Evolutionary conservation across 176 grass and related monocot species (phyloP), one percentile per base, ranked within the genome.

Genomic region (Hordeum marinum): DNA sequence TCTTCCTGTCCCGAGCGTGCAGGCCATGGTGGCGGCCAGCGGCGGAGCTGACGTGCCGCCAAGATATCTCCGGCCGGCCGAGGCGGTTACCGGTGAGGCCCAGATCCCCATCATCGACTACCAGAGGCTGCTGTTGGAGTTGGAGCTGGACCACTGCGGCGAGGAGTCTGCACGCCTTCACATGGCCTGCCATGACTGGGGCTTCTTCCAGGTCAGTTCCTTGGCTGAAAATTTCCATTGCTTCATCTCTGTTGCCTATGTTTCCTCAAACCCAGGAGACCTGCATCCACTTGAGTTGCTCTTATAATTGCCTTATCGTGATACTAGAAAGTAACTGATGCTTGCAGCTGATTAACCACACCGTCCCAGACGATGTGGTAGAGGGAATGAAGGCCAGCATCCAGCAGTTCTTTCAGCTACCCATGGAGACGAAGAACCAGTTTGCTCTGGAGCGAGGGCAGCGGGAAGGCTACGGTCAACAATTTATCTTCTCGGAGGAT

Each of bases 401-500:
- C 3, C 3, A 63, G 9, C 14, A 58, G 71, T 90, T 92, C 88
- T 94, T 94, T 41, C 29, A 39, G 46, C 52, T 76, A 8, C 78
- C 85, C 42, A 57, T 79, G 11, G 82, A 90, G 40, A 68, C 63
- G 2, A 90, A 86, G 85, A 29, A 82, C 68, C 68, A 77, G 15
- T 72, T 78, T 60, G 75, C 76, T 32, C 66, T 85, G 52, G 40
- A 76, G 42, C 78, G 10, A 67, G 73, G 82, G 8, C 75, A 71
- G n/a, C 17, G 85, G 24, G 84, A 94, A 20, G 94, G 86, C 4
- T 96, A 92, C 52, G 91, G 94, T 14, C 94, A 89, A 48, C 60
- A 75, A 2, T 95, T 87, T 15, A 86, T 95, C 0, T 52, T 76
- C 21, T 92, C 93, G 1, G 82, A 95, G 11, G 94, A 93, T 32